Base-by-base conservation (phyloP, 2,329 filamentous ascomycete genomes). In the Stagonosporopsis vannaccii region DNA sequence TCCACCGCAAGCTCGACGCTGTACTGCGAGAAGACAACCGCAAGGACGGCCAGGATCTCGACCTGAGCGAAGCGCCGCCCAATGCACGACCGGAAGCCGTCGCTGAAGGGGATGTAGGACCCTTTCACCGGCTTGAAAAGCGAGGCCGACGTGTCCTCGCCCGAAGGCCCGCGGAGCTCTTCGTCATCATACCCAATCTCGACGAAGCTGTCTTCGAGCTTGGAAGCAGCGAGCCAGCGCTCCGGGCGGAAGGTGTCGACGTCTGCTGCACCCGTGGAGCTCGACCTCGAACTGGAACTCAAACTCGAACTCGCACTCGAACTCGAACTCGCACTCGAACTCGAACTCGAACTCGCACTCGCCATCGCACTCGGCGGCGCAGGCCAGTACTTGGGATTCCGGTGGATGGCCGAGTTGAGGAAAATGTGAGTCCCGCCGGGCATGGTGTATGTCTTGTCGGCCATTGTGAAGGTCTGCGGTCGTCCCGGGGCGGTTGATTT, bases 351-450 rank as follows among this genome's bases (percentile, higher is more conserved):
- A 4, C 30, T n/a, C 15, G 30, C 1, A 15, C 13, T n/a, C 13
- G 30, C 30, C n/a, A n/a, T 13, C 2, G 58, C 71, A 25, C 68
- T 56, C 6, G 81, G 46, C 64, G 67, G 68, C 17, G 68, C 66
- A 12, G 89, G 89, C 90, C 91, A 94, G 73, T 88, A 87, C 44
- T 83, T 85, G 11, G 90, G 89, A 72, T 92, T 90, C 33, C 85
- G 83, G 48, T 92, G 89, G 5, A 85, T 77, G 0, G 82, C 81
- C 8, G 62, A 60, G 49, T 79, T 78, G 20, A 94, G 72, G 3
- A 80, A 82, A 58, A 93, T 78, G 48, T 81, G 75, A 12, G 81
- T 79, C 20, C 79, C 81, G 8, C 76, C 80, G 0, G 90, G 89
- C 13, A 92, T 73, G 1, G 81, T 78, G 66, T 85, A 80, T 40